A percentile compares a stretch with the other conserved stretches of the same genome.
Evolutionary conservation across 2,329 filamentous ascomycete species (phyloP).

Genomic region (Aspergillus tanneri): DNA sequence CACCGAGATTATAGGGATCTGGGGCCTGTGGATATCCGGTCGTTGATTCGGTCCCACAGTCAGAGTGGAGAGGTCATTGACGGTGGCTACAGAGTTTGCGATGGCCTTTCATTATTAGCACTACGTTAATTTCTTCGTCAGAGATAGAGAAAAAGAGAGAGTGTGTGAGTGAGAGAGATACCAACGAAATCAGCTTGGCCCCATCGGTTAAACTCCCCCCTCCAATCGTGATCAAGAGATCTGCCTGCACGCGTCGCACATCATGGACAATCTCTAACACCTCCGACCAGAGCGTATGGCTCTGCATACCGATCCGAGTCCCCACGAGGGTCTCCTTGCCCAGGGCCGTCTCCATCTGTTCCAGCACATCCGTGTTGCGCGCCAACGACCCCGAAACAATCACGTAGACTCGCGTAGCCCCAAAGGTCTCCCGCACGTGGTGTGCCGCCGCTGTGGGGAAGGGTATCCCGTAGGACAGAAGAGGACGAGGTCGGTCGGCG

Average conservation of each 20-base stretch:
- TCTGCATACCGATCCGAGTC: slow-evolving; percentile 51
- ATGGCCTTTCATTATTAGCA: slow-evolving; percentile 36
- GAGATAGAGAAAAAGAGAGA: not conserved
- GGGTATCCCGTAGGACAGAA: slow-evolving; percentile 50
- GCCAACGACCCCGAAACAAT: slow-evolving; percentile 53
- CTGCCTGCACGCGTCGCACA: slow-evolving; percentile 38
- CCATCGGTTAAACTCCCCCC: slow-evolving; percentile 58
- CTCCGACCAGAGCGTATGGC: slow-evolving; percentile 56
- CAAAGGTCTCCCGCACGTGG: slow-evolving; percentile 48
- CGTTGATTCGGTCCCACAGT: slow-evolving; percentile 28
- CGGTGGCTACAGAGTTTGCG: slow-evolving; percentile 47
- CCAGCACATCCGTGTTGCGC: slow-evolving; percentile 48
- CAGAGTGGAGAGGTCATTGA: slow-evolving; percentile 42
- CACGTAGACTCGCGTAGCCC: slow-evolving; percentile 51
- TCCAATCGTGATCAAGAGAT: slow-evolving; percentile 56
- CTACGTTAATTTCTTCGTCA: not conserved
- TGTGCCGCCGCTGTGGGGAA: slow-evolving; percentile 48
- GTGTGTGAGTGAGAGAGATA: slow-evolving; percentile 14
- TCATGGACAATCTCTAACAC: slow-evolving; percentile 51
- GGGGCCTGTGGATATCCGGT: slow-evolving; percentile 23
- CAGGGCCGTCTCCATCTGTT: slow-evolving; percentile 43
- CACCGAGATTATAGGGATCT: slow-evolving; percentile 39
- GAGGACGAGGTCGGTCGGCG: slow-evolving; percentile 36
- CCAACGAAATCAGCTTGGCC: slow-evolving; percentile 54
- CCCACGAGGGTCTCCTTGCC: slow-evolving; percentile 44